phyloP scores from a whole-genome alignment of 352 stramenopile genomes.

The Globisporangium lucens region DNA sequence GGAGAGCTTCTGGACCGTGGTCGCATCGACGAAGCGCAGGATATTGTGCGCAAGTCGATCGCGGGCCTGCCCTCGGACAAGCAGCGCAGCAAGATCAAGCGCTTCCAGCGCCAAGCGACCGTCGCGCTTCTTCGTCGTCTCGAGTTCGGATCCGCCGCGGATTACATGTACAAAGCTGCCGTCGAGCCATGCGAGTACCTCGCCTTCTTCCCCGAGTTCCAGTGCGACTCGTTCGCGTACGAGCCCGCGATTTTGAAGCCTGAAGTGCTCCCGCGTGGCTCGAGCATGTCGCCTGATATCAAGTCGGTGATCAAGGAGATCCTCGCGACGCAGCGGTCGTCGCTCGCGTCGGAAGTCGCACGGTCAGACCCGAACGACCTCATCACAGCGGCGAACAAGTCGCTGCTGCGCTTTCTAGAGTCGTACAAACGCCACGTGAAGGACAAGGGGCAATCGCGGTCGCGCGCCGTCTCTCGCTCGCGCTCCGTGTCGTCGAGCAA shows the following conservation, averaged over 20 bases:
- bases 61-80: slow-evolving; percentile 69
- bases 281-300: slow-evolving; percentile 72
- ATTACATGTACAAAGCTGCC: slow-evolving; percentile 85
- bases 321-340: slow-evolving; percentile 38
- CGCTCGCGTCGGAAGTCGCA: slow-evolving; percentile 61
- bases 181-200: slow-evolving; percentile 87
- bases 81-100: slow-evolving; percentile 86
- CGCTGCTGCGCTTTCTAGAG: slow-evolving; percentile 76
- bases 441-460: slow-evolving; percentile 53
- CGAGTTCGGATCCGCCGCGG: slow-evolving; percentile 71
- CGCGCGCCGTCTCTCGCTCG: slow-evolving; percentile 33
- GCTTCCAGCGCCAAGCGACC: slow-evolving; percentile 82
- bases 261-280: slow-evolving; percentile 75
- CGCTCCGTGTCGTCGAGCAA: slow-evolving; percentile 32
- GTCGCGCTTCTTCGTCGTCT: slow-evolving; percentile 74
- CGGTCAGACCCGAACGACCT: slow-evolving; percentile 53
- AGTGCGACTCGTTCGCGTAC: slow-evolving; percentile 81
- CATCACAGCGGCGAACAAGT: slow-evolving; percentile 55
- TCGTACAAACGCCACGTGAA: slow-evolving; percentile 82
- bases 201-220: slow-evolving; percentile 81
- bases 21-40: slow-evolving; percentile 81
- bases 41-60: slow-evolving; percentile 84
- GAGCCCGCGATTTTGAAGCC: slow-evolving; percentile 80
- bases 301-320: slow-evolving; percentile 74
- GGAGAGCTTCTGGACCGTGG: slow-evolving; percentile 81